Base-by-base conservation (phyloP, 176 grass and related monocot species). In the Pharus latifolius region DNA sequence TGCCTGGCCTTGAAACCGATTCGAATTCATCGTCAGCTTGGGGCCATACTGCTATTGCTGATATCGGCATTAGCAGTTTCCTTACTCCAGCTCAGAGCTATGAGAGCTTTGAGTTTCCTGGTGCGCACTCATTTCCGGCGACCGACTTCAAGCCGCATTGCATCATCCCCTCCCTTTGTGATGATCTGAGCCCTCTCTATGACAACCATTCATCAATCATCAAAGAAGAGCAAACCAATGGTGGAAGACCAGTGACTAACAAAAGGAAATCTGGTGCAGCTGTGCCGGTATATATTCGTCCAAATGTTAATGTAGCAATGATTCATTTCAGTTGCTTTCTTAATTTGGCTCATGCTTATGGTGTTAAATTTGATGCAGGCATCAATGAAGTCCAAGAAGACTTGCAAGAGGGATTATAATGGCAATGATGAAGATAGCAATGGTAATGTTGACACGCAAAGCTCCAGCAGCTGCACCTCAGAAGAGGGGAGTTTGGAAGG, bases 401-500 rank as follows among this genome's bases (percentile, higher is more conserved):
- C 25, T 12, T 43, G 17, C 41, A 84, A 68, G 67, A 92, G 43
- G 38, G 67, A 84, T 32, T 22, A 0, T 37, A n/a, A 20, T 9
- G 18, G 54, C 33, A 61, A 67, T 3, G 74, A 88, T 15, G 70
- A 90, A 42, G 57, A 60, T 3, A 53, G 37, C 17, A 79, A 83
- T 27, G 32, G 30, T 14, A 69, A 82, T 55, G 43, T 76, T 1
- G 75, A 88, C 27, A 38, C 41, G 0, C 89, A 80, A 81, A 92
- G 78, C 48, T 91, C 90, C 24, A 84, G 84, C 78, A 90, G 80
- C 30, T 92, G 83, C 75, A 93, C 80, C 44, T 88, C 87, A 10
- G 94, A 97, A 45, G 87, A 96, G 17, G 49, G 55, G 19, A 85
- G 62, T 26, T 45, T 76, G 59, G 83, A 88, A 63, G 82, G 63